A percentile compares a stretch with the other conserved stretches of the same genome.
Evolutionary conservation across 495 filamentous ascomycete species (phyloP).

Genomic region (Xylaria bambusicola): DNA sequence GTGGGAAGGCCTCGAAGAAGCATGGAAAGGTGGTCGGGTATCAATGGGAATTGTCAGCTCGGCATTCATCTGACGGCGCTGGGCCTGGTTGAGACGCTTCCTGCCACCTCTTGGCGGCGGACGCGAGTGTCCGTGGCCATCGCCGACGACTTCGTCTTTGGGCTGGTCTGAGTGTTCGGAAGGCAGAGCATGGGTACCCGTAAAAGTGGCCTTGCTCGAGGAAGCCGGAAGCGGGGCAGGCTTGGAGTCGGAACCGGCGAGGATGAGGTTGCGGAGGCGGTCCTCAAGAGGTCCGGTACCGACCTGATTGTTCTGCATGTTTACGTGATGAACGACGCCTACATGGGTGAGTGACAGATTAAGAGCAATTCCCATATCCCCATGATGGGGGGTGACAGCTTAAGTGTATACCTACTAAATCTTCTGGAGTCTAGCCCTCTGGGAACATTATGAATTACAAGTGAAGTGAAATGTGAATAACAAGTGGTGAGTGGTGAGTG

Average conservation of each 20-base stretch:
- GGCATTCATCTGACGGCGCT: conserved; percentile 56
- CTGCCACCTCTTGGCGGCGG: conserved; percentile 27
- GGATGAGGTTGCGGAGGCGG: conserved; percentile 45
- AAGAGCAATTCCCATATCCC: too few relatives aligned
- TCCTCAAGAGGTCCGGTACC: conserved; percentile 38
- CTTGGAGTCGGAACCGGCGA: conserved; percentile 32
- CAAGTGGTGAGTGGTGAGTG: too few relatives aligned
- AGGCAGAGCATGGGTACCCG: not conserved
- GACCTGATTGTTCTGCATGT: conserved; percentile 29
- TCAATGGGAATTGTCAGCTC: conserved; percentile 55
- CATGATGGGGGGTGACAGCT: too few relatives aligned
- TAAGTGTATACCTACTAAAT: too few relatives aligned
- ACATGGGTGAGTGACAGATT: too few relatives aligned
- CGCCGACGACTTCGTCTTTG: not conserved
- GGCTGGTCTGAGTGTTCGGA: not conserved
- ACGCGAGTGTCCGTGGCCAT: conserved; percentile 11
- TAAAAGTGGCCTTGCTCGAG: conserved; percentile 1
- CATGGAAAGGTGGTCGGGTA: conserved; percentile 31
- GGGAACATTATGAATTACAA: too few relatives aligned
- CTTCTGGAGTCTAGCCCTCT: too few relatives aligned
- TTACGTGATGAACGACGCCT: not conserved
- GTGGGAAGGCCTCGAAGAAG: conserved; percentile 24
- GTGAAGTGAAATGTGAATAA: too few relatives aligned
- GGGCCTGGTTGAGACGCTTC: conserved; percentile 57
- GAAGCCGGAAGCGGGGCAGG: conserved; percentile 6